Conservation (phyloP, 1,284 basidiomycete genomes). For the Waitea zeae region DNA sequence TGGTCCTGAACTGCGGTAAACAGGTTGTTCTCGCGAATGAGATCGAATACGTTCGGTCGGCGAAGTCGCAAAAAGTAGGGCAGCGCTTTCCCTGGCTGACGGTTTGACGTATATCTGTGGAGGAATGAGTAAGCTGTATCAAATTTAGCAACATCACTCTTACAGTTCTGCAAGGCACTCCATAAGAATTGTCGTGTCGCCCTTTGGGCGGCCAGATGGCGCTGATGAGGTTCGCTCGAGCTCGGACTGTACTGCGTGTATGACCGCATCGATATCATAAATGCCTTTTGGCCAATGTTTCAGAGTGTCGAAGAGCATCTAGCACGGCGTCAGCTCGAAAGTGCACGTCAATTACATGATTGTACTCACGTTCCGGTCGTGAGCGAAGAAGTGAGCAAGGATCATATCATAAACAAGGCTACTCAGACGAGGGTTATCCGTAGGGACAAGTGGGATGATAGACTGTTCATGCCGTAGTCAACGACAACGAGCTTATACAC, state of each 20-base stretch:
- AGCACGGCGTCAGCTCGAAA: constrained; percentile 2
- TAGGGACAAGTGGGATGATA: constrained; percentile 85
- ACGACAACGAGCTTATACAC: background rate
- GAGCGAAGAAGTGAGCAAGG: constrained; percentile 69
- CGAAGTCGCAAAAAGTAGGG: constrained; percentile 80
- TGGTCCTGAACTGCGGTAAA: constrained; percentile 94
- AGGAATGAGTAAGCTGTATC: too few relatives aligned
- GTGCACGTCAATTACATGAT: background rate
- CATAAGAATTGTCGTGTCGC: constrained; percentile 48
- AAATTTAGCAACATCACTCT: constrained; percentile 12
- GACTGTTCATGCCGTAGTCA: constrained; percentile 22
- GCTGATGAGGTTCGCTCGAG: constrained; percentile 50
- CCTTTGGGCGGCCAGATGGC: constrained; percentile 16
- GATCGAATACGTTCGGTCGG: constrained; percentile 81
- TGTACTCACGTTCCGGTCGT: constrained; percentile 53
- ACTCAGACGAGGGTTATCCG: constrained; percentile 62
- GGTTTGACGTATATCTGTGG: constrained; percentile 62
- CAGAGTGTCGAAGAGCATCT: constrained; percentile 69
- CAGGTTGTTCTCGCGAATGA: constrained; percentile 87
- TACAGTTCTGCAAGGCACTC: constrained; percentile 87
- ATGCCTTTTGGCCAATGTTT: constrained; percentile 83
- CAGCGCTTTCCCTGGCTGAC: constrained; percentile 87
- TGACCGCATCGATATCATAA: constrained; percentile 78
- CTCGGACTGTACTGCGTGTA: constrained; percentile 75
- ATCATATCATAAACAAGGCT: constrained; percentile 93